These are phyloP conservation scores for Capronia coronata DNA, from an alignment of 2,329 filamentous ascomycete genomes.

Conservation along the genomic window DNA sequence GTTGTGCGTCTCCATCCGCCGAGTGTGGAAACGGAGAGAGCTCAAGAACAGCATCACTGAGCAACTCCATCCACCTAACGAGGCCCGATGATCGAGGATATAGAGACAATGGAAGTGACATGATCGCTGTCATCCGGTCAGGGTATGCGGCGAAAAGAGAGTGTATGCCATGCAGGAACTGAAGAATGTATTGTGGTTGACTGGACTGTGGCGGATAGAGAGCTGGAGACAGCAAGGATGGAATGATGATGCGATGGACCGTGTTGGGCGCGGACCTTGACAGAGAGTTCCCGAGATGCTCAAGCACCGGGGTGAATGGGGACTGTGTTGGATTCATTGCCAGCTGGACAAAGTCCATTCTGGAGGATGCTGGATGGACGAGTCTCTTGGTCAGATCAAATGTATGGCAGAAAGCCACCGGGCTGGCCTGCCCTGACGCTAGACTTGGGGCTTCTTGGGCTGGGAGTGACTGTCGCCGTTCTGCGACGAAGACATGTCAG, in stretches of 20 bases:
- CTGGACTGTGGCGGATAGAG: slow-evolving; percentile 65
- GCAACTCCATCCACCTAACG: slow-evolving; percentile 75
- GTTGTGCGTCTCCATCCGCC: slow-evolving; percentile 38
- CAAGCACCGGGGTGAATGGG: slow-evolving; percentile 60
- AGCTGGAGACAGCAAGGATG: slow-evolving; percentile 77
- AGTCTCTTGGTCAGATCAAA: slow-evolving; percentile 67
- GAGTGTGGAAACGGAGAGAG: slow-evolving; percentile 66
- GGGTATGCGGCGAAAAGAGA: slow-evolving; percentile 64
- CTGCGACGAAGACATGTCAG: slow-evolving; percentile 15
- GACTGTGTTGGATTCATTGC: slow-evolving; percentile 38
- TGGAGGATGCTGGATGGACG: slow-evolving; percentile 48
- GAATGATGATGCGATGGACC: slow-evolving; percentile 75
- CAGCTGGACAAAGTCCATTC: slow-evolving; percentile 48
- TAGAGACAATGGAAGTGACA: slow-evolving; percentile 72
- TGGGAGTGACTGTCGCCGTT: slow-evolving; percentile 32
- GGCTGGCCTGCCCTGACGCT: slow-evolving; percentile 26
- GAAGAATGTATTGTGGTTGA: slow-evolving; percentile 66
- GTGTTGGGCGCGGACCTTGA: slow-evolving; percentile 53
- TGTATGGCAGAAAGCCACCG: slow-evolving; percentile 59
- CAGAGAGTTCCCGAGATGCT: slow-evolving; percentile 47
- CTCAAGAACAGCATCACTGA: slow-evolving; percentile 81
- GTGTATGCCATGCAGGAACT: slow-evolving; percentile 73
- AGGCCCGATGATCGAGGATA: slow-evolving; percentile 70
- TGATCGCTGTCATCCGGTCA: slow-evolving; percentile 60
- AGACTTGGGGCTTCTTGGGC: slow-evolving; percentile 37